Percentiles rank a stretch among this genome's conserved stretches.
Conservation (phyloP, 2,329 filamentous ascomycete genomes). For the Fusarium sp. region DNA sequence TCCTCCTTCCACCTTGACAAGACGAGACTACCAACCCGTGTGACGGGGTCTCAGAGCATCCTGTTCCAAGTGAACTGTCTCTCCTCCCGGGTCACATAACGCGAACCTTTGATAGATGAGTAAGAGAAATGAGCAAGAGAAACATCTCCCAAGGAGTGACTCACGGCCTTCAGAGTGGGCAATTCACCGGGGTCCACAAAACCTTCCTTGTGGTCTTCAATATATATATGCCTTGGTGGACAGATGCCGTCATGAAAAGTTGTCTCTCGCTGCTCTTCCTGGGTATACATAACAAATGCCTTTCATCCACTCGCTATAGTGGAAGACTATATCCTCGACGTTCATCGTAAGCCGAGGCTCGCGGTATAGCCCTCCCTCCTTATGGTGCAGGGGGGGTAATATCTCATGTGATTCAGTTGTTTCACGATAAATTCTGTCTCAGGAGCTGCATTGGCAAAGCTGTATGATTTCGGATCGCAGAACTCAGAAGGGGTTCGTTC, state of each 20-base stretch:
- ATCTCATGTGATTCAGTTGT: neutral
- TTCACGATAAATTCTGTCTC: neutral
- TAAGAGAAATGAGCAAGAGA: neutral
- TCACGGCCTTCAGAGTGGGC: neutral
- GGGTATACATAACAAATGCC: neutral
- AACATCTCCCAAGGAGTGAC: neutral
- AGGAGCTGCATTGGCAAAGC: neutral
- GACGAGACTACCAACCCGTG: neutral
- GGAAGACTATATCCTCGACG: neutral
- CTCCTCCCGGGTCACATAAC: neutral
- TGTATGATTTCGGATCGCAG: neutral
- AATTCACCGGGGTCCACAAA: neutral
- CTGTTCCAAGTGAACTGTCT: neutral
- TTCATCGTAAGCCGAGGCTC: neutral
- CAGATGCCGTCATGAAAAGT: neutral
- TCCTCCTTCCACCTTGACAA: neutral
- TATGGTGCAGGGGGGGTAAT: neutral
- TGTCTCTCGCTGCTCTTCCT: neutral
- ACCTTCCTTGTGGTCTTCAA: neutral
- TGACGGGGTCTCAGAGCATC: neutral
- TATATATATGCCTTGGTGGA: neutral
- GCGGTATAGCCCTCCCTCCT: neutral
- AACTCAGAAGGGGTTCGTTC: neutral
- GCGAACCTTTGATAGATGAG: neutral
- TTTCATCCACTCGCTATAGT: neutral